Conservation (phyloP, 2,329 filamentous ascomycete species). For the Colletotrichum orbiculare region DNA sequence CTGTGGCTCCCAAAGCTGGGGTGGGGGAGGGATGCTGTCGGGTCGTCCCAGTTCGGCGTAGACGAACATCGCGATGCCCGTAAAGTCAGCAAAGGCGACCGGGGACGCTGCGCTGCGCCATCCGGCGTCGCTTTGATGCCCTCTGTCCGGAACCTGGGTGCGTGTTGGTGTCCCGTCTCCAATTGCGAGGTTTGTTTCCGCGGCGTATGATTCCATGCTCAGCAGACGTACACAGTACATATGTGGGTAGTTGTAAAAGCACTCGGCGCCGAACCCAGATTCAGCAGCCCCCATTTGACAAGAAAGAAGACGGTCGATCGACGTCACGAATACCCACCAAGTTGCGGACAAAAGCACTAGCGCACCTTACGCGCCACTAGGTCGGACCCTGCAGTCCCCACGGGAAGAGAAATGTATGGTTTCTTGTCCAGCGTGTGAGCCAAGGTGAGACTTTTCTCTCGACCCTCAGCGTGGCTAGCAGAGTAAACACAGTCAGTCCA, state of each 20-base stretch:
- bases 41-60: constrained; percentile 6
- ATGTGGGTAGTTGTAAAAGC: not conserved
- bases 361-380: constrained; percentile 29
- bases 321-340: constrained; percentile 33
- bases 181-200: not conserved
- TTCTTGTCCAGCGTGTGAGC: constrained; percentile 7
- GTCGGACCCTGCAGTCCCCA: constrained; percentile 31
- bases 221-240: not conserved
- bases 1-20: constrained; percentile 20
- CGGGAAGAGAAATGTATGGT: constrained; percentile 17
- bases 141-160: constrained; percentile 2
- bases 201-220: not conserved
- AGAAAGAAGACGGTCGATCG: constrained; percentile 30
- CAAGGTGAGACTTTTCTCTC: constrained; percentile 18
- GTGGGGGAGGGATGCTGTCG: constrained; percentile 1
- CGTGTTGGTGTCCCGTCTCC: not conserved
- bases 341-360: constrained; percentile 22
- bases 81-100: constrained; percentile 5
- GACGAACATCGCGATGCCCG: constrained; percentile 1
- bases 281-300: constrained; percentile 12
- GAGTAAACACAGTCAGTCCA: constrained; percentile 7
- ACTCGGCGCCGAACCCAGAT: constrained; percentile 9
- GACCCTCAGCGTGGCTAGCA: not conserved
- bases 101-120: constrained; percentile 22
- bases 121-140: not conserved